Percentiles rank a stretch among this genome's conserved stretches.
phyloP scores from a whole-genome alignment of 2,329 filamentous ascomycete species.

The Colletotrichum lindemuthianum region DNA sequence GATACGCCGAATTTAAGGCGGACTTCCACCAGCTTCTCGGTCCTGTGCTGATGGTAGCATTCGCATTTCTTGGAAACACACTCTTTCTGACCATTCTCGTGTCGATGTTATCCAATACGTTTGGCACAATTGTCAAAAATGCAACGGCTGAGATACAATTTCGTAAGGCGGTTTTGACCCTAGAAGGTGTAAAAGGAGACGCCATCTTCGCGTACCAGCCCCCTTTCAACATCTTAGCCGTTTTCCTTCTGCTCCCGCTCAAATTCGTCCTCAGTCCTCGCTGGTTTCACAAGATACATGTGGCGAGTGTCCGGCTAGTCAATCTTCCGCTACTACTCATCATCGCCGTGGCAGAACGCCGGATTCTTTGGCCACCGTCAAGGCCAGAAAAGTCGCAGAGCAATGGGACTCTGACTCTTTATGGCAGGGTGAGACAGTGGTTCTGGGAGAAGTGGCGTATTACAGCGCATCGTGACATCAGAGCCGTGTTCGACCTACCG shows the following conservation, averaged over 20 bases:
- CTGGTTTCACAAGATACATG: slow-evolving; percentile 93
- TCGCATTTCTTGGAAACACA: slow-evolving; percentile 87
- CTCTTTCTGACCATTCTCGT: slow-evolving; percentile 90
- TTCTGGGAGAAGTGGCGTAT: slow-evolving; percentile 77
- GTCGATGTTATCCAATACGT: slow-evolving; percentile 87
- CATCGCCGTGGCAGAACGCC: slow-evolving; percentile 77
- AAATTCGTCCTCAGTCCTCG: slow-evolving; percentile 82
- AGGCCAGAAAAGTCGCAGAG: slow-evolving; percentile 36
- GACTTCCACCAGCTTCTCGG: slow-evolving; percentile 85
- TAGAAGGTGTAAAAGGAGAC: slow-evolving; percentile 87
- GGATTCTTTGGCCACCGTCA: slow-evolving; percentile 67
- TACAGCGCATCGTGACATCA: slow-evolving; percentile 76
- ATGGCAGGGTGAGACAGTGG: slow-evolving; percentile 47
- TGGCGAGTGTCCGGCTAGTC: slow-evolving; percentile 76
- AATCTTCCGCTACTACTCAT: slow-evolving; percentile 80
- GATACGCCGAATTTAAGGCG: slow-evolving; percentile 49
- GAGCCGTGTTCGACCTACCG: slow-evolving; percentile 77
- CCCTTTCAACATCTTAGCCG: slow-evolving; percentile 83
- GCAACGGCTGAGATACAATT: slow-evolving; percentile 87
- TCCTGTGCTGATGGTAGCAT: slow-evolving; percentile 82
- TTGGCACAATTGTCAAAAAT: slow-evolving; percentile 79
- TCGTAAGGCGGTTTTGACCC: slow-evolving; percentile 80
- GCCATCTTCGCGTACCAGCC: slow-evolving; percentile 85
- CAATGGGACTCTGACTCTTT: slow-evolving; percentile 38
- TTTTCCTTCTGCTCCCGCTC: slow-evolving; percentile 78